A percentile compares a stretch with the other conserved stretches of the same genome.
phyloP scores from a whole-genome alignment of 1,284 basidiomycete genomes.

The Takashimella koratensis region DNA sequence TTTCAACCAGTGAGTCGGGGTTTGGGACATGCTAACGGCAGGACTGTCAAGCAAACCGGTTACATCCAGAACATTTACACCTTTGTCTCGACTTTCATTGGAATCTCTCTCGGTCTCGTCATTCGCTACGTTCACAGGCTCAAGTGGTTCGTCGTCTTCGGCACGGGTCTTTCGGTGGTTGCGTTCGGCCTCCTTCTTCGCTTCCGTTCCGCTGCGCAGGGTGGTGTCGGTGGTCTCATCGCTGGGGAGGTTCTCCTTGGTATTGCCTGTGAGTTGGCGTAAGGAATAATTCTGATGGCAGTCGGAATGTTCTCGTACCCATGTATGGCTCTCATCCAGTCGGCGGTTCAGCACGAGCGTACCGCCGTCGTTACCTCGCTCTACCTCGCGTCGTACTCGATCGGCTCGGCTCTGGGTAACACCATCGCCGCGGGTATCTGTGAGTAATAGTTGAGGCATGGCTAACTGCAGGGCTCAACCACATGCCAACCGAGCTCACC shows the following conservation, averaged over 20 bases:
- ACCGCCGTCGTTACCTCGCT: slow-evolving; percentile 47
- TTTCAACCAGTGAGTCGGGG: slow-evolving; percentile 39
- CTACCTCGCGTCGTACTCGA: slow-evolving; percentile 47
- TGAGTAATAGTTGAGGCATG: slow-evolving; percentile 3
- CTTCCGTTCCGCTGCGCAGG: slow-evolving; percentile 32
- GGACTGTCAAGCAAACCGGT: not conserved
- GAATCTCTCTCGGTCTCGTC: slow-evolving; percentile 43
- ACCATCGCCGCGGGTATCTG: slow-evolving; percentile 50
- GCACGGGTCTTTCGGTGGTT: slow-evolving; percentile 29
- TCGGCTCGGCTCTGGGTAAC: slow-evolving; percentile 48
- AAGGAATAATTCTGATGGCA: not conserved
- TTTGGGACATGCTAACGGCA: not conserved
- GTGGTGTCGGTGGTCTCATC: slow-evolving; percentile 44
- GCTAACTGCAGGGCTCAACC: slow-evolving; percentile 23
- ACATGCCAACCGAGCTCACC: slow-evolving; percentile 19
- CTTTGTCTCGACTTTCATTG: slow-evolving; percentile 47
- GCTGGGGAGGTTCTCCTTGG: slow-evolving; percentile 50
- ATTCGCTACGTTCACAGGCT: slow-evolving; percentile 44
- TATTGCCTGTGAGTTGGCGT: slow-evolving; percentile 39
- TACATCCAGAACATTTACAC: slow-evolving; percentile 49
- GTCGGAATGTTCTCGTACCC: slow-evolving; percentile 49
- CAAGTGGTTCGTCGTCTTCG: slow-evolving; percentile 48
- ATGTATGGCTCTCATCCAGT: slow-evolving; percentile 47
- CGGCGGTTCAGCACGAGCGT: slow-evolving; percentile 47
- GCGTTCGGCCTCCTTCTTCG: slow-evolving; percentile 50